Base-by-base conservation (phyloP, 371 early-diverging fungal genomes). In the Spraguea lophii region DNA sequence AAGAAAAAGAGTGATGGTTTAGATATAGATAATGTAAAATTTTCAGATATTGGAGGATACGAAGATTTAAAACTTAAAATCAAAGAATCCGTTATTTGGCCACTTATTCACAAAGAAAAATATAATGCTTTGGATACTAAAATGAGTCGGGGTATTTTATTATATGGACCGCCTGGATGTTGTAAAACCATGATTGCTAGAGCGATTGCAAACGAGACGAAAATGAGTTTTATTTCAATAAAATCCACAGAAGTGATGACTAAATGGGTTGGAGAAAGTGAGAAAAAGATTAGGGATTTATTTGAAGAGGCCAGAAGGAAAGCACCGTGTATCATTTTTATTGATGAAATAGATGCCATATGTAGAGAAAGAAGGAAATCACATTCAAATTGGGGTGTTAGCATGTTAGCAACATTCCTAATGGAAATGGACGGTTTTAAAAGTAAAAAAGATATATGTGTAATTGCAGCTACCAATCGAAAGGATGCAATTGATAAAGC, bases 401-500 rank as follows among this genome's bases (percentile, higher is more conserved):
- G 80, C 54, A 95, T 94, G 0, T 74, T 91, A 32, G 90, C 91
- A 68, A 90, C 91, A 72, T 74, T 93, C 37, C 70, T 95, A 50
- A 91, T 91, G 7, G 93, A 93, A 73, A 91, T 95, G 90, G 97
- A 95, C 68, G 97, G 95, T n/a, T 86, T 89, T 61, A 78, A 76
- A 12, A 76, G 80, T 1, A 77, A 73, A 50, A 82, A 89, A 66
- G 77, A 78, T 34, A 79, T 88, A 2, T 85, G 86, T 20, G 84
- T 89, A 3, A 72, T 85, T 25, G 84, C 80, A 17, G 80, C 83
- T 52, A 85, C 87, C n/a, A 87, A 87, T 68, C 69, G 85, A 47
- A 83, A 84, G 0, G 86, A 85, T 70, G 68, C 74, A 25, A 73
- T 92, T 42, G 90, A 89, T 67, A 76, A 84, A 25, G 90, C 90